Conservation (phyloP, 2,329 filamentous ascomycete genomes). For the Sordariomycetes sp. region DNA sequence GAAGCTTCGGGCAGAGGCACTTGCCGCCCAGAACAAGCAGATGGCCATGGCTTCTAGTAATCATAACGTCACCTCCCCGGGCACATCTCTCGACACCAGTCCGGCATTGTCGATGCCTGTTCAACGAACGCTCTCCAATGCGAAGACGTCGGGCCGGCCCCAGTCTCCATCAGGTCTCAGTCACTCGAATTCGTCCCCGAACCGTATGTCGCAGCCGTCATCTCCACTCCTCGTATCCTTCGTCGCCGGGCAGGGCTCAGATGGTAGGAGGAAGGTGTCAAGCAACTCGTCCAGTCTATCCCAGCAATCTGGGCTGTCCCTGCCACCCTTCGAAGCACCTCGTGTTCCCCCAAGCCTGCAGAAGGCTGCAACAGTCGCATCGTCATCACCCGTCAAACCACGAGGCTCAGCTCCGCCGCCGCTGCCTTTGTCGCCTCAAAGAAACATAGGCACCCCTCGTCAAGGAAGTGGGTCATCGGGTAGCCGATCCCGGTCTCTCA, state of each 20-base stretch:
- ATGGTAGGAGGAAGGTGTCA: constrained; percentile 77
- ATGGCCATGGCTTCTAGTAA: constrained; percentile 28
- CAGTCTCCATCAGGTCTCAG: constrained; percentile 74
- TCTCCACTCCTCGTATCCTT: constrained; percentile 88
- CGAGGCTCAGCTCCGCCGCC: constrained; percentile 37
- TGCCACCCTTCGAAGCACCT: constrained; percentile 64
- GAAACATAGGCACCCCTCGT: constrained; percentile 44
- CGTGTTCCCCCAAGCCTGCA: constrained; percentile 46
- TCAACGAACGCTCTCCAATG: constrained; percentile 72
- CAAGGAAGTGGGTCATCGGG: constrained; percentile 47
- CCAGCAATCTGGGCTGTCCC: constrained; percentile 55
- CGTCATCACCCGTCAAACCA: constrained; percentile 42
- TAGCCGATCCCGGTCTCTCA: constrained; percentile 67
- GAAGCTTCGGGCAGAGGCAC: constrained; percentile 81
- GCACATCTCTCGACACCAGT: constrained; percentile 67
- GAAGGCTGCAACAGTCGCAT: constrained; percentile 42
- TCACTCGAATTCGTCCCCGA: constrained; percentile 78
- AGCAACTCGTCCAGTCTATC: constrained; percentile 77
- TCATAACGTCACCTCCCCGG: constrained; percentile 40
- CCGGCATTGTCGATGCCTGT: constrained; percentile 69
- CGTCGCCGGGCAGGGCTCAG: constrained; percentile 68
- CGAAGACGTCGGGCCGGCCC: constrained; percentile 64
- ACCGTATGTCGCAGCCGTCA: constrained; percentile 56
- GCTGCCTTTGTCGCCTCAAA: constrained; percentile 48
- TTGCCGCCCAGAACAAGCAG: constrained; percentile 51